Evolutionary conservation across 1,139 yeast genomes (phyloP), one percentile per base, ranked within the genome.

Genomic region (Candida sanyaensis): DNA sequence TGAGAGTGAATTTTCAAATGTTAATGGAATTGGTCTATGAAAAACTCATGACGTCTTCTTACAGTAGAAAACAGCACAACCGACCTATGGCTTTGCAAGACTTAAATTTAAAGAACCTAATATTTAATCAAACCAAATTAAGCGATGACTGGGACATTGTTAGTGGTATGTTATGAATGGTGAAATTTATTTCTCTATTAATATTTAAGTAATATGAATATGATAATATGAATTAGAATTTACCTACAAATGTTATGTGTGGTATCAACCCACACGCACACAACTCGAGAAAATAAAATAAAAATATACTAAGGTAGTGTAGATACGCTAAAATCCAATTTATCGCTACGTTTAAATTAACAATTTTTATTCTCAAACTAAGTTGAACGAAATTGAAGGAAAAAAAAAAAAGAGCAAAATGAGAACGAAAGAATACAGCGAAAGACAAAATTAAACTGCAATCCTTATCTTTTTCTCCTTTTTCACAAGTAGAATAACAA

Each of bases 61-160:
- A 29, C 29, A 40, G 44, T 13, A 32, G 41, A 13, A 50, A 45
- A 41, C 54, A 45, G 17, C 45, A 37, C 27, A 27, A 32, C 24
- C 45, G 50, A 36, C 53, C 53, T n/a, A 45, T 50, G 13, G 50
- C 57, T 26, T 52, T 64, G n/a, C 60, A 55, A 46, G 64, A 61
- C 43, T 52, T 63, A 45, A 61, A 63, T 37, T 55, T 62, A n/a
- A 56, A 61, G 45, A 62, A 60, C 21, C 53, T 65, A 42, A 56
- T 63, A 12, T 55, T 57, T 12, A 61, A 62, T 45, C 71, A 70
- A 51, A 61, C 71, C 1, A 67, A 62, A 48, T 55, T 61, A 9
- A 69, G 47, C 23, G 54, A 53, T 27, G 78, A 73, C 34, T 75
- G 80, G 80, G 78, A 73, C 52, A 61, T 73, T 28, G 72, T 75